Base-by-base conservation (phyloP, 345 rosid genomes). In the Moringa oleifera region DNA sequence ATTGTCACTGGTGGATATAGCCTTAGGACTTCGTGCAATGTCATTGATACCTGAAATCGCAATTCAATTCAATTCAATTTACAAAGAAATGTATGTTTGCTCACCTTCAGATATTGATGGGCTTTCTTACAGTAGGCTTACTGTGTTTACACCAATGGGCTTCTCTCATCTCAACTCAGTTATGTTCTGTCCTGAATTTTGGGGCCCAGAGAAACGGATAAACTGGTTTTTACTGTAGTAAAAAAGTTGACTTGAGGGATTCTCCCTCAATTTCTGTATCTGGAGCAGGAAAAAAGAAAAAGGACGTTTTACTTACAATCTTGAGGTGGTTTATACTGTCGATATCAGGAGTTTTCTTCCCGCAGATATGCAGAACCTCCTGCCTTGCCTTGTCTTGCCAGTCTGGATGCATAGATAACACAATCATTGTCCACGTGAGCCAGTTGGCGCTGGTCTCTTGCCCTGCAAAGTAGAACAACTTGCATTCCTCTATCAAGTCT, bases 381-480 rank as follows among this genome's bases (percentile, higher is more conserved):
- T 65, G 22, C 58, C 78, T 65, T 13, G 78, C 78, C 25, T 69
- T 65, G 46, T 61, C 54, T 69, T 69, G 74, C 78, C 78, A 69
- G 23, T 74, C 18, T 51, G 71, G 73, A 17, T 69, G 31, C 61
- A 61, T 53, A 15, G 65, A 61, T 21, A 69, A 66, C 19, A 53
- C 13, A 18, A 74, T 69, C 64, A 69, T 53, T 1, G 73, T 67
- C 79, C 75, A 75, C 0, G 66, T 63, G 10, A 75, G 71, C 59
- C 18, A 62, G 50, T 58, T 74, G 28, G 86, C 62, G 2, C 74
- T 79, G 51, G 79, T 73, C 46, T 74, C 81, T 17, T 73, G 72
- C 6, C 85, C 85, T 0, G 77, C 79, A 47, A 74, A 74, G 46
- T 74, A 74, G 49, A 74, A 74, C 54, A 74, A 36, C 61, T 74